These are phyloP conservation scores for Ustilago sp. DNA, from an alignment of 1,284 basidiomycete genomes.

Conservation along the genomic window DNA sequence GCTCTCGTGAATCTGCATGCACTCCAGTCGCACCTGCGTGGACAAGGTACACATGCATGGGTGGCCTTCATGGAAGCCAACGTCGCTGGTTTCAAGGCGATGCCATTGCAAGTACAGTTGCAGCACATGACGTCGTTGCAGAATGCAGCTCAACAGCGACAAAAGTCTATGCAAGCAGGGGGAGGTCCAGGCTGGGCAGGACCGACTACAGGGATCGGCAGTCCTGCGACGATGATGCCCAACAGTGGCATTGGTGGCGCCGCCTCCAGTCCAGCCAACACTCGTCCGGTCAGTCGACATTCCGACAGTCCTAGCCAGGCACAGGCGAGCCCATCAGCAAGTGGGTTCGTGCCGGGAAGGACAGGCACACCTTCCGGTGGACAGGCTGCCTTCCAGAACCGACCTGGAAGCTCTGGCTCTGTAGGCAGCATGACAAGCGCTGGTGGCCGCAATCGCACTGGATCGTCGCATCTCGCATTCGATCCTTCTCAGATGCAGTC, in stretches of 20 bases:
- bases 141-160: slow-evolving; percentile 43
- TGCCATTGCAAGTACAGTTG: slow-evolving; percentile 54
- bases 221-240: slow-evolving; percentile 29
- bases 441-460: slow-evolving; percentile 33
- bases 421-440: slow-evolving; percentile 41
- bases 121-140: slow-evolving; percentile 57
- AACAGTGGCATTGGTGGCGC: slow-evolving; percentile 24
- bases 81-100: slow-evolving; percentile 36
- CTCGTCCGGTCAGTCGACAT: slow-evolving; percentile 27
- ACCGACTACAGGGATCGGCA: slow-evolving; percentile 5
- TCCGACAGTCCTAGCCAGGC: slow-evolving; percentile 37
- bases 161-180: slow-evolving; percentile 20
- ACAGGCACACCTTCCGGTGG: slow-evolving; percentile 26
- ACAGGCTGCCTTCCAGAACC: slow-evolving; percentile 21
- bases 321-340: slow-evolving; percentile 28
- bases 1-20: slow-evolving; percentile 55
- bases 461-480: slow-evolving; percentile 30
- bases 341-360: slow-evolving; percentile 16
- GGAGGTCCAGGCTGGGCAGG: slow-evolving; percentile 10
- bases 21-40: slow-evolving; percentile 52
- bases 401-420: slow-evolving; percentile 42
- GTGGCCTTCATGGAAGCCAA: slow-evolving; percentile 56
- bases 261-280: slow-evolving; percentile 22
- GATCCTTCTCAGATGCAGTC: slow-evolving; percentile 45
- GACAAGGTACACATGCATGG: slow-evolving; percentile 53